Base-by-base conservation (phyloP, 2,329 filamentous ascomycete genomes). In the Monosporascus sp. region DNA sequence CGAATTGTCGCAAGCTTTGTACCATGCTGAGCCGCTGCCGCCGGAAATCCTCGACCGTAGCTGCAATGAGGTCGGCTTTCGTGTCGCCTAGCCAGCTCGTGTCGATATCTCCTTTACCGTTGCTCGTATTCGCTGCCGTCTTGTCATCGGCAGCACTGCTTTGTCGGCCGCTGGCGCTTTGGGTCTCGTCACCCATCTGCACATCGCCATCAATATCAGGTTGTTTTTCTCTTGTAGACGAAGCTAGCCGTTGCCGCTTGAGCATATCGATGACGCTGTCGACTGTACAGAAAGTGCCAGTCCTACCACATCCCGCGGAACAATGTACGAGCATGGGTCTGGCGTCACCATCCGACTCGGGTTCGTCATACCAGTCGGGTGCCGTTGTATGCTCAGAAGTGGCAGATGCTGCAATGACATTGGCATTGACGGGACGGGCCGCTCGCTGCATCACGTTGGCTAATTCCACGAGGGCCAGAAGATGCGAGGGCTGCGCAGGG, bases 231-330 rank as follows among this genome's bases (percentile, higher is more conserved):
- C 58, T 54, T 37, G 52, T 60, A 22, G 65, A 37, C 38, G 59
- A 70, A 8, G 68, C 68, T 49, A 75, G 69, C 35, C 76, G 81
- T 70, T 96, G 91, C n/a, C 89, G 84, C 74, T 96, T 96, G 55
- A 99, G 75, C 89, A 97, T 96, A 70, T 97, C 92, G 52, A 97
- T 87, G 8, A 97, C 94, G 39, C 88, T 93, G 68, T 97, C 94
- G 17, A 97, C 91, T 0, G 94, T 96, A 69, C 94, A 97, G 66
- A 97, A 99, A 0, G 94, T 93, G 3, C 94, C 94, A 0, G 94
- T 99, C 15, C 94, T 87, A 1, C 94, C 94, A 71, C 94, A 99
- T 0, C 94, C 94, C 4, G 94, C 94, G 51, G 90, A 96, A 72
- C 94, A 99, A 68, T 99, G 94, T 0, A 99, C 93, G 22, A 99